phyloP scores from a whole-genome alignment of 371 early-diverging fungal species.

The Mucor sp. region DNA sequence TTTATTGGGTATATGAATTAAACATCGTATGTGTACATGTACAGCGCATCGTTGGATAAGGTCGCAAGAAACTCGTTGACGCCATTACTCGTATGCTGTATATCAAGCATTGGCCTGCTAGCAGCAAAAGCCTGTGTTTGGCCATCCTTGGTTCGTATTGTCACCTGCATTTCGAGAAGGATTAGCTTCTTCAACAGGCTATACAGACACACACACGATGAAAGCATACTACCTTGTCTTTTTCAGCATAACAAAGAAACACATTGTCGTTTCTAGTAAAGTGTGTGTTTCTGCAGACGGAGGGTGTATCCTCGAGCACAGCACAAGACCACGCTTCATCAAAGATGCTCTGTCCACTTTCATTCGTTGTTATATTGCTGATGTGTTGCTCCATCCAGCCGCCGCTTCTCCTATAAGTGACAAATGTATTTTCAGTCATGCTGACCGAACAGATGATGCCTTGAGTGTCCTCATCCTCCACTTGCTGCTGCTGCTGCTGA shows the following conservation, averaged over 20 bases:
- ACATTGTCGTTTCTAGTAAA: conserved; percentile 8
- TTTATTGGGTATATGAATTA: not conserved
- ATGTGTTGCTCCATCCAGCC: not conserved
- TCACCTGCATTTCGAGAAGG: not conserved
- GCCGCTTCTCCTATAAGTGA: conserved; percentile 5
- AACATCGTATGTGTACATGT: not conserved
- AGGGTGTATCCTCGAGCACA: not conserved
- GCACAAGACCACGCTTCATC: not conserved
- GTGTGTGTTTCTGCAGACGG: conserved; percentile 1
- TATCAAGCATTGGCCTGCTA: not conserved
- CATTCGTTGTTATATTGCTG: not conserved
- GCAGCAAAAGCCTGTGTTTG: not conserved
- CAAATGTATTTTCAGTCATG: not conserved
- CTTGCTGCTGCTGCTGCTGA: not conserved
- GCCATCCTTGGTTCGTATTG: not conserved
- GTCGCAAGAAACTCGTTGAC: not conserved
- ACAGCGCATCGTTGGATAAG: not conserved
- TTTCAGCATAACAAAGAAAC: conserved; percentile 10
- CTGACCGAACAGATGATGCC: not conserved
- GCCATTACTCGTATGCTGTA: not conserved
- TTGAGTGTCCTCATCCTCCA: not conserved
- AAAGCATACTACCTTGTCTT: conserved; percentile 1
- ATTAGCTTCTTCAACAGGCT: not conserved
- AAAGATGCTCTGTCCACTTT: too few relatives aligned
- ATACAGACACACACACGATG: not conserved